Percentiles rank a stretch among this genome's conserved stretches.
These are phyloP conservation scores for Pythium aquatile DNA, from an alignment of 352 stramenopile species.

Conservation along the genomic window DNA sequence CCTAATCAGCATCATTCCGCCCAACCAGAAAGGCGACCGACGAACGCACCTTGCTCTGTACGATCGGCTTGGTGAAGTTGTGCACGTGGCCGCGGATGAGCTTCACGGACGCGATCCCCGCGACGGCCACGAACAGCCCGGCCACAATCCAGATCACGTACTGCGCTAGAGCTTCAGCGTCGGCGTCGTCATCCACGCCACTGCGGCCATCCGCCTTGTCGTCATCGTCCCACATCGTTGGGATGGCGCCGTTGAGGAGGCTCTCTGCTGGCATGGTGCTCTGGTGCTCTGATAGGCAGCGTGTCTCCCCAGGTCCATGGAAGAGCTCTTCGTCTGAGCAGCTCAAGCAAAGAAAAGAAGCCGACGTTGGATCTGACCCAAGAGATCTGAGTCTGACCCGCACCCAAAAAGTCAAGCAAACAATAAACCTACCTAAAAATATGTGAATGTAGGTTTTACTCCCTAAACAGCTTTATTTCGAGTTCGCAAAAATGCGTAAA, in stretches of 20 bases:
- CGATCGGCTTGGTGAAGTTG: conserved; percentile 91
- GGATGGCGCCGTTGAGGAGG: not conserved
- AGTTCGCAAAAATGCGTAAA: not conserved
- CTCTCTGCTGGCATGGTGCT: not conserved
- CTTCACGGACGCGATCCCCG: conserved; percentile 85
- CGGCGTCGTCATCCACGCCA: conserved; percentile 16
- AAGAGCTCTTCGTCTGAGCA: conserved; percentile 7
- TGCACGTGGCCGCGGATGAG: conserved; percentile 91
- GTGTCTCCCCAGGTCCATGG: conserved; percentile 2
- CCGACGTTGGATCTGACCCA: conserved; percentile 4
- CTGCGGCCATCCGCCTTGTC: conserved; percentile 8
- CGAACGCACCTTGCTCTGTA: conserved; percentile 91
- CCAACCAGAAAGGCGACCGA: too few species aligned
- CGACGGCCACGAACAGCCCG: conserved; percentile 88
- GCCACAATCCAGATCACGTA: conserved; percentile 82
- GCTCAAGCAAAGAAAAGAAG: conserved; percentile 11
- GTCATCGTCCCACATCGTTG: not conserved
- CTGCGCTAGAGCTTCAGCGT: conserved; percentile 61
- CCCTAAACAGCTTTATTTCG: conserved; percentile 1
- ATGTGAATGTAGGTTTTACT: not conserved
- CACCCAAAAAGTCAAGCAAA: not conserved
- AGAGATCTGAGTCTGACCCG: conserved; percentile 9
- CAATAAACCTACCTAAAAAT: not conserved
- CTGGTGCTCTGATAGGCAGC: not conserved
- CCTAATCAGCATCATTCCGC: not conserved